Evolutionary conservation across 202 grass and related monocot species (phyloP).

Genomic region (Saccharum hybrid): DNA sequence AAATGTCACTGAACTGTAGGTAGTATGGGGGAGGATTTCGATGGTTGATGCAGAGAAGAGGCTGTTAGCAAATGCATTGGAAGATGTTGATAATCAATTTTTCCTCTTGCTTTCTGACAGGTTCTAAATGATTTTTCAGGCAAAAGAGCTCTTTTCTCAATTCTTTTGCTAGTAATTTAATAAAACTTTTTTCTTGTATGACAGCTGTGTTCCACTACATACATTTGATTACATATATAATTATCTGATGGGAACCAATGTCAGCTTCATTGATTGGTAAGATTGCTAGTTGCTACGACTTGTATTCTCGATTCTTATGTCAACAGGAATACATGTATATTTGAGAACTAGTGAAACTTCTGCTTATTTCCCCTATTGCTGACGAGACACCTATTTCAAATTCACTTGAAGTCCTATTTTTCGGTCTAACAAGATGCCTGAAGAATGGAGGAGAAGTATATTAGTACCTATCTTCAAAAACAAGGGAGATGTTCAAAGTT

Average conservation of each 20-base stretch:
- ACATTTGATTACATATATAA: slow-evolving; percentile 96
- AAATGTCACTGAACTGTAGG: slow-evolving; percentile 51
- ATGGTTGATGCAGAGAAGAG: slow-evolving; percentile 99
- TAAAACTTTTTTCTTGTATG: slow-evolving; percentile 50
- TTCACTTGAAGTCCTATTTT: no score
- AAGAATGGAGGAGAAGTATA: no score
- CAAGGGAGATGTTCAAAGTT: no score
- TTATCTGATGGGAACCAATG: slow-evolving; percentile 86
- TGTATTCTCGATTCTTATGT: slow-evolving; percentile 34
- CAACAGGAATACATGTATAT: slow-evolving; percentile 3
- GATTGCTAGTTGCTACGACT: slow-evolving; percentile 20
- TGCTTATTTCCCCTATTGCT: no score
- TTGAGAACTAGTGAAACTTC: not conserved
- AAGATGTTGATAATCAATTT: slow-evolving; percentile 94
- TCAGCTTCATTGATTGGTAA: slow-evolving; percentile 99
- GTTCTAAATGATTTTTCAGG: slow-evolving; percentile 49
- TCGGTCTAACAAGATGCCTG: no score
- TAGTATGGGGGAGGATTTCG: slow-evolving; percentile 96
- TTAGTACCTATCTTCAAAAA: no score
- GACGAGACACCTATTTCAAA: no score
- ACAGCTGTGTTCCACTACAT: slow-evolving; percentile 93
- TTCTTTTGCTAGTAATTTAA: slow-evolving; percentile 44
- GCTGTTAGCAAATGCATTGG: slow-evolving; percentile 90
- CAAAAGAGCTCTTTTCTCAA: slow-evolving; percentile 18
- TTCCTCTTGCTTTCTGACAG: slow-evolving; percentile 99